phyloP scores from a whole-genome alignment of 2,329 filamentous ascomycete species.

The Paecilomyces niveus region DNA sequence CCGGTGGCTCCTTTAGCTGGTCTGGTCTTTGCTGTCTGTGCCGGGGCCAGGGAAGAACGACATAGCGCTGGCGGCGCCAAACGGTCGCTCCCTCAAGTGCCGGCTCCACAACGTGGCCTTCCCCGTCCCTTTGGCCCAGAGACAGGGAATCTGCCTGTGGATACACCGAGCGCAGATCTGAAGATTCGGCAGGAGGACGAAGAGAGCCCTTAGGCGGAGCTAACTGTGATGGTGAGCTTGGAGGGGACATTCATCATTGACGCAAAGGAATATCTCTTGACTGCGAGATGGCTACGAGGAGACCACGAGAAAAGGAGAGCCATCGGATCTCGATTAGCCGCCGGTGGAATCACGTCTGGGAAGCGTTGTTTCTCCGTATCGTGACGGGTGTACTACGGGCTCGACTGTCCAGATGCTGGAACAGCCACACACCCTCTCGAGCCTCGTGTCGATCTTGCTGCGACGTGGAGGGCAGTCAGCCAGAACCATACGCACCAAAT shows the following conservation, averaged over 20 bases:
- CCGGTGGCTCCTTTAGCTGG: conserved; percentile 7
- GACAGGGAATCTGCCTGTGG: conserved; percentile 14
- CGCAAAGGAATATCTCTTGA: neutral
- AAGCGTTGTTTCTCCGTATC: neutral
- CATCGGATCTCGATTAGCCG: neutral
- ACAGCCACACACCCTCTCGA: neutral
- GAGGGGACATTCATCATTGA: neutral
- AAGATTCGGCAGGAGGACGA: conserved; percentile 6
- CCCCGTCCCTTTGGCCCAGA: conserved; percentile 21
- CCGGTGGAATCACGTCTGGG: neutral
- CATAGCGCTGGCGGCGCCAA: conserved; percentile 26
- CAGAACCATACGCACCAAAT: neutral
- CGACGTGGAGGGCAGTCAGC: neutral
- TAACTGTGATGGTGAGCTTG: neutral
- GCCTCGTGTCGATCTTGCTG: neutral
- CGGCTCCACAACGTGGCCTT: conserved; percentile 27
- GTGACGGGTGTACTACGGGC: neutral
- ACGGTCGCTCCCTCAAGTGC: conserved; percentile 22
- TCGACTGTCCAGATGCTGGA: neutral
- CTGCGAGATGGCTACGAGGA: neutral
- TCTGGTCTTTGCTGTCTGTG: conserved; percentile 1
- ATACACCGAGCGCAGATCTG: conserved; percentile 22
- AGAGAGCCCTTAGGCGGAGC: neutral
- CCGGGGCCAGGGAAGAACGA: conserved; percentile 19
- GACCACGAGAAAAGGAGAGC: neutral